Base-by-base conservation (phyloP, 257 asterid genomes). In the Salvia hispanica region DNA sequence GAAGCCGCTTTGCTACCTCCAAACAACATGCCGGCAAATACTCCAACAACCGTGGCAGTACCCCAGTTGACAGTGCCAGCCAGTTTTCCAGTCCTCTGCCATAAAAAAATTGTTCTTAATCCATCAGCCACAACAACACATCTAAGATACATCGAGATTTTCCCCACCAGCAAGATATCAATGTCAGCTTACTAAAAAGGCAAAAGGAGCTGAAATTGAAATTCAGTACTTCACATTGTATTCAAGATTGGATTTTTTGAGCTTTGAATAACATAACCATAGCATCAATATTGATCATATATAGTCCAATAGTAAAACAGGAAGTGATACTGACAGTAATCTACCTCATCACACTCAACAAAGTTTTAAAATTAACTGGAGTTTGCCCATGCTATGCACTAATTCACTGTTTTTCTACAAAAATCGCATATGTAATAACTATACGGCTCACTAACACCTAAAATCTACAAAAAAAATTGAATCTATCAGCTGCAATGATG, bases 1-100 rank as follows among this genome's bases (percentile, higher is more conserved):
- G 96, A 81, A 40, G 96, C 99, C 88, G 88, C 99, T 85, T 87
- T 90, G 87, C 99, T 93, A 64, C 97, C 97, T 47, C 99, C 96
- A 75, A 90, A 90, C 43, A 93, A 68, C 95, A 93, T 75, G 69
- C 99, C 99, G 58, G 97, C 91, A 81, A 93, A 90, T 46, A 93
- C 72, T 61, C 95, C 99, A 73, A 88, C 65, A 5, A 88, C 88
- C 48, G 97, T 88, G 36, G 96, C 95, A 42, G 99, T 77, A 48
- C 97, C 99, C 97, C 95, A 86, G 70, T 86, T 86, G 67, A 80
- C 95, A 21, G 90, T 88, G 58, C 97, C 96, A 36, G 88, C 91
- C 79, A 85, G 4, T 43, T 72, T 84, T 53, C 79, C 59, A 16
- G 74, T 58, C 70, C 79, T 76, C 96, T 92, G 75, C 71, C 63